phyloP scores from a whole-genome alignment of 257 asterid genomes.

The Lithospermum erythrorhizon region DNA sequence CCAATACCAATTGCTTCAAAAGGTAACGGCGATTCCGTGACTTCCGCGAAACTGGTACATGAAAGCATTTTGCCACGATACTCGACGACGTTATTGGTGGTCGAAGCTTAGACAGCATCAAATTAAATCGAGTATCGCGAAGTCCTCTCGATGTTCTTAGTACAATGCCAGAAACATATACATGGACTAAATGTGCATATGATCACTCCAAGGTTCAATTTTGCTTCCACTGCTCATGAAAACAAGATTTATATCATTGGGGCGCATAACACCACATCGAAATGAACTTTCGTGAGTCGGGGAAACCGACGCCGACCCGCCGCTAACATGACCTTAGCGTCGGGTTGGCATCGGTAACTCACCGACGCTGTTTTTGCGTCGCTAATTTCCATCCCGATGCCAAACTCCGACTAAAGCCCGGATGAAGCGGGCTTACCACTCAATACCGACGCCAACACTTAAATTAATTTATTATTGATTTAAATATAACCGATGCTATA shows the following conservation, averaged over 20 bases:
- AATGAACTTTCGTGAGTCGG: no score
- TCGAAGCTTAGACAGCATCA: constrained; percentile 23
- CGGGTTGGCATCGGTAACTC: no score
- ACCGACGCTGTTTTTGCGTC: no score
- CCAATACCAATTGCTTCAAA: constrained; percentile 26
- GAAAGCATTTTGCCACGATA: constrained; percentile 50
- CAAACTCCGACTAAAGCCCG: no score
- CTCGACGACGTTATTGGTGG: constrained; percentile 44
- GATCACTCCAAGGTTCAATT: constrained; percentile 30
- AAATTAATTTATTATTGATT: no score
- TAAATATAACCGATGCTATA: no score
- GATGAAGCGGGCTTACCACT: no score
- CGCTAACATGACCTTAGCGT: no score
- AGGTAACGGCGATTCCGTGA: constrained; percentile 34
- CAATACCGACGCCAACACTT: no score
- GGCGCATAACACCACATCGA: no score
- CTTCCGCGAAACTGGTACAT: constrained; percentile 24
- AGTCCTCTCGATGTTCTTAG: constrained; percentile 24
- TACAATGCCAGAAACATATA: constrained; percentile 25
- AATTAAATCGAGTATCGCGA: not conserved
- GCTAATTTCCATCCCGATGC: no score
- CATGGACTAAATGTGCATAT: constrained; percentile 35
- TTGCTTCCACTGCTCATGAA: constrained; percentile 39
- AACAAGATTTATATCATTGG: constrained; percentile 44
- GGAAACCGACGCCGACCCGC: no score